Evolutionary conservation across 495 filamentous ascomycete species (phyloP).

Genomic region (Podospora bellae-mahoneyi): DNA sequence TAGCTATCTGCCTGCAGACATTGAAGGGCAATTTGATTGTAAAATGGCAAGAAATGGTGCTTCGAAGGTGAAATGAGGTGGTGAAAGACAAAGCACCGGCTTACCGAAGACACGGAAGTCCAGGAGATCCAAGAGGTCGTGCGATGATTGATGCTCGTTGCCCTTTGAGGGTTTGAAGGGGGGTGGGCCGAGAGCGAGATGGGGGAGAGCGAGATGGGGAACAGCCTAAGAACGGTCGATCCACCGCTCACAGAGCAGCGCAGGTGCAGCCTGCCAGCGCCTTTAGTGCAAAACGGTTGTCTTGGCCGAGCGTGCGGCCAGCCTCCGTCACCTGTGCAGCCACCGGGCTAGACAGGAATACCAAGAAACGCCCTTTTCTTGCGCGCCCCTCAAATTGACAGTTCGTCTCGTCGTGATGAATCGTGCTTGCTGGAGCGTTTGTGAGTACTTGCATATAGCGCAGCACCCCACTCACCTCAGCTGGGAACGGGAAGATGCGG

Average conservation of each 20-base stretch:
- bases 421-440: neutral
- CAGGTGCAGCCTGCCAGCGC: conserved; percentile 10
- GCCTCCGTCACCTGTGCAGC: neutral
- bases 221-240: neutral
- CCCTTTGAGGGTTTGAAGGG: neutral
- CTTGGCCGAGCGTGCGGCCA: neutral
- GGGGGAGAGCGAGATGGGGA: neutral
- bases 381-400: conserved; percentile 5
- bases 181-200: neutral
- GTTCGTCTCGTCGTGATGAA: neutral
- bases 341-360: neutral
- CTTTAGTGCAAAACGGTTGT: conserved; percentile 12
- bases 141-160: neutral
- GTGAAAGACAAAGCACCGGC: neutral
- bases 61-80: neutral
- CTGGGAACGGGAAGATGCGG: conserved; percentile 1
- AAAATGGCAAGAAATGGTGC: neutral
- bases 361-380: conserved; percentile 1
- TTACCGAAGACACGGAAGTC: neutral
- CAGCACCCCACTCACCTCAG: neutral
- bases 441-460: neutral
- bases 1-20: conserved; percentile 4
- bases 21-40: neutral
- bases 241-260: neutral
- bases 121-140: neutral